These are phyloP conservation scores for Colletotrichum navitas DNA, from an alignment of 2,329 filamentous ascomycete genomes.

Conservation along the genomic window DNA sequence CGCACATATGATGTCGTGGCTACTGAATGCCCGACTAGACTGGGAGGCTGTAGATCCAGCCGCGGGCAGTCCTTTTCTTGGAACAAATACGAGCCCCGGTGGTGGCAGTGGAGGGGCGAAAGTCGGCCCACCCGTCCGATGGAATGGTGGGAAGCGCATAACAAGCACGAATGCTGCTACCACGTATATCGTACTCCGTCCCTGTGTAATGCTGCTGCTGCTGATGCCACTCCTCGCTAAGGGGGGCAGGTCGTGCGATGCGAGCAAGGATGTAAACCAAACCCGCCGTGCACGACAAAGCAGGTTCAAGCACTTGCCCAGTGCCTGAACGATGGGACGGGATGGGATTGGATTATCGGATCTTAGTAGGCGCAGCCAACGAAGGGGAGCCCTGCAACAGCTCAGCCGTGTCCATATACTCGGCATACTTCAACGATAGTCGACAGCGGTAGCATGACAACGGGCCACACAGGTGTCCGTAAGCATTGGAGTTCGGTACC, in stretches of 20 bases:
- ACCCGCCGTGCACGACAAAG: not conserved
- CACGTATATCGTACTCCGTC: not conserved
- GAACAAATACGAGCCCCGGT: constrained; percentile 37
- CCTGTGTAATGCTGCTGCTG: not conserved
- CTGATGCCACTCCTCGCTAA: constrained; percentile 1
- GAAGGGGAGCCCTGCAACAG: not conserved
- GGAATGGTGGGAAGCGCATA: constrained; percentile 12
- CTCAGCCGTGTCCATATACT: not conserved
- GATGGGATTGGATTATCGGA: constrained; percentile 7
- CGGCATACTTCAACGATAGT: not conserved
- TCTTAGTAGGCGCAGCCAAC: not conserved
- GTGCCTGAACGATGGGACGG: not conserved
- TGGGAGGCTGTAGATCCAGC: constrained; percentile 35
- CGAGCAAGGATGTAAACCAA: not conserved
- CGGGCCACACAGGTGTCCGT: not conserved
- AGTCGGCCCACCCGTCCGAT: constrained; percentile 34
- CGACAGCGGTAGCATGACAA: constrained; percentile 1
- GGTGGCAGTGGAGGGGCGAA: constrained; percentile 12
- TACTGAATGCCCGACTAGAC: constrained; percentile 9
- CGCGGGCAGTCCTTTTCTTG: constrained; percentile 38
- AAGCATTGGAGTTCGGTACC: constrained; percentile 1
- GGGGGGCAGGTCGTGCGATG: constrained; percentile 9
- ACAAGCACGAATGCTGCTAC: constrained; percentile 9
- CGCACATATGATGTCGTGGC: constrained; percentile 21
- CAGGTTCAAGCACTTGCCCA: constrained; percentile 12